These are phyloP conservation scores for Xanthoceras sorbifolium DNA, from an alignment of 345 rosid genomes.

Conservation along the genomic window DNA sequence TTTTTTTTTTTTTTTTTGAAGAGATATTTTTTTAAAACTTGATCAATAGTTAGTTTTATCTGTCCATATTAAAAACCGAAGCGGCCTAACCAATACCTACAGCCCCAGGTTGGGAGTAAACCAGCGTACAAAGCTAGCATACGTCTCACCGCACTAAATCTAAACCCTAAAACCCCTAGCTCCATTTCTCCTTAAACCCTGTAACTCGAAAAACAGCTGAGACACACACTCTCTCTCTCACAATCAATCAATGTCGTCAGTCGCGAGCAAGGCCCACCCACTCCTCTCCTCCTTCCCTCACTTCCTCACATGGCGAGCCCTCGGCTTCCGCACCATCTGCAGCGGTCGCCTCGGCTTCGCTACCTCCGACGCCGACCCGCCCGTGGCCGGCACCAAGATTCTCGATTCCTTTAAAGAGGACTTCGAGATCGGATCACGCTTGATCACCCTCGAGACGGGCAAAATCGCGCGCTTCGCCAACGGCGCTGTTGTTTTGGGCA, in stretches of 20 bases:
- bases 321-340: conserved; percentile 58
- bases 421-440: conserved; percentile 77
- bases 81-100: no score
- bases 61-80: no score
- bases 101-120: no score
- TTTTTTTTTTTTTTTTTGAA: no score
- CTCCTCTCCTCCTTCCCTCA: conserved; percentile 43
- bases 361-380: conserved; percentile 40
- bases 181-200: conserved; percentile 34
- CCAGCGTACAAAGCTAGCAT: neutral
- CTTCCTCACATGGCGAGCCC: conserved; percentile 58
- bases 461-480: conserved; percentile 88
- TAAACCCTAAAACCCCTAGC: conserved; percentile 17
- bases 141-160: neutral
- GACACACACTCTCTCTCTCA: conserved; percentile 10
- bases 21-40: no score
- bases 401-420: conserved; percentile 78
- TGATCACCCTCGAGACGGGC: conserved; percentile 83
- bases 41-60: no score
- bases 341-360: conserved; percentile 60
- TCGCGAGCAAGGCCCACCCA: conserved; percentile 47
- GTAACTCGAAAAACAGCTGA: neutral
- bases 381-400: conserved; percentile 57
- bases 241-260: conserved; percentile 44
- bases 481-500: conserved; percentile 78